Conservation (phyloP, 495 filamentous ascomycete genomes). For the Penicillium paxilli region DNA sequence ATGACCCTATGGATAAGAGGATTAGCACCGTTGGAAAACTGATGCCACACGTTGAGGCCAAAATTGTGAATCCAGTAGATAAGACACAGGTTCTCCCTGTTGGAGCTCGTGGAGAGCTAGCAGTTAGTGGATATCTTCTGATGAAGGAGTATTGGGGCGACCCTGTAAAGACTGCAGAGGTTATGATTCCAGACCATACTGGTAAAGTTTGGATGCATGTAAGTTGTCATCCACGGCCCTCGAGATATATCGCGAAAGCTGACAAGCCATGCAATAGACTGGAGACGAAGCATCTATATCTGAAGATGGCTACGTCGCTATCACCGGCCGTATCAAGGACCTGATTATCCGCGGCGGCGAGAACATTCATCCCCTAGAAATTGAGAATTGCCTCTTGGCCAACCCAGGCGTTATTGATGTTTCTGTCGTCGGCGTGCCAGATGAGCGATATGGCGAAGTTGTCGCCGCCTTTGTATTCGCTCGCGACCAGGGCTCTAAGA, state of each 20-base stretch:
- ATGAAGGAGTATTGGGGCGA: slow-evolving; percentile 92
- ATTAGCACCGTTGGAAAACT: slow-evolving; percentile 73
- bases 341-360: slow-evolving; percentile 91
- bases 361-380: slow-evolving; percentile 93
- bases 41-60: slow-evolving; percentile 83
- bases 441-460: slow-evolving; percentile 81
- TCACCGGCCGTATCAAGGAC: slow-evolving; percentile 84
- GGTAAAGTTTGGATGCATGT: slow-evolving; percentile 73
- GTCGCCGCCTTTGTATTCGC: slow-evolving; percentile 81
- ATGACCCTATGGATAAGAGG: slow-evolving; percentile 78
- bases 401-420: slow-evolving; percentile 69
- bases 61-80: slow-evolving; percentile 70
- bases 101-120: slow-evolving; percentile 75
- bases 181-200: slow-evolving; percentile 59
- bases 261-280: slow-evolving; percentile 41
- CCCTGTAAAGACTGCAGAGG: slow-evolving; percentile 65
- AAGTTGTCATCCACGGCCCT: slow-evolving; percentile 15
- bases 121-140: slow-evolving; percentile 78
- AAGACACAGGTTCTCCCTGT: slow-evolving; percentile 57
- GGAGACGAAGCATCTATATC: slow-evolving; percentile 96
- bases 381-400: slow-evolving; percentile 86
- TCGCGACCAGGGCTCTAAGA: slow-evolving; percentile 17
- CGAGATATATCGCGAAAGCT: neutral
- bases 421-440: slow-evolving; percentile 80
- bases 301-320: slow-evolving; percentile 60